Evolutionary conservation across 106 monocot genomes (phyloP), one percentile per base, ranked within the genome.

Genomic region (Apostasia ramifera): DNA sequence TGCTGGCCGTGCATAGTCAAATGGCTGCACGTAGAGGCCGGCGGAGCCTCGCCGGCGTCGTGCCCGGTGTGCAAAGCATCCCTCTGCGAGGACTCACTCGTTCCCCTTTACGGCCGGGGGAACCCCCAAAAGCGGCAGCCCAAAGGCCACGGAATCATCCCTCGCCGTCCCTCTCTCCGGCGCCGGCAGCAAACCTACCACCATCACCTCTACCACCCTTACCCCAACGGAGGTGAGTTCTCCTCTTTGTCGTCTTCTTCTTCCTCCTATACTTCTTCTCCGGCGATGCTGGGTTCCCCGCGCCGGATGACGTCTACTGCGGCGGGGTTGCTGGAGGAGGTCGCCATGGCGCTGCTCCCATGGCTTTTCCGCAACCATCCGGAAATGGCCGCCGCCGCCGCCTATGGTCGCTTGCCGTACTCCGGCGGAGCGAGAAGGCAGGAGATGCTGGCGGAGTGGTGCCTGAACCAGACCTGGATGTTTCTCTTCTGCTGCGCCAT

Each of bases 401-500:
- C 11, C 9, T 0, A n/a, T 1, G 60, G 11, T 1, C 12, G 62
- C 37, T 65, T 65, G 65, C 48, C 47, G 26, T 49, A 65, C 43
- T 49, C 65, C 0, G 8, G 37, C 48, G 66, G 47, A 40, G 39
- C 45, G 66, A 66, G 74, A 53, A 57, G 46, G 57, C 57, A 57
- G 46, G 74, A 74, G 74, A 58, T 43, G 46, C 61, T 69, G 61
- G 73, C 81, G 63, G 81, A 75, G 86, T 76, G 67, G 50, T 80
- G 74, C 1, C 78, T 90, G 6, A 86, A 86, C 47, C 89, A 84
- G 76, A 73, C 85, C 3, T 94, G 84, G 67, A 6, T 84, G 40
- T 94, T 87, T 73, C 77, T 94, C 46, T 79, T 72, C 62, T 82
- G 70, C 42, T 89, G 76, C 72, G 80, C 82, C 2, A 11, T 85